Evolutionary conservation across 2,329 filamentous ascomycete species (phyloP).

Genomic region (Colletotrichum trifolii): DNA sequence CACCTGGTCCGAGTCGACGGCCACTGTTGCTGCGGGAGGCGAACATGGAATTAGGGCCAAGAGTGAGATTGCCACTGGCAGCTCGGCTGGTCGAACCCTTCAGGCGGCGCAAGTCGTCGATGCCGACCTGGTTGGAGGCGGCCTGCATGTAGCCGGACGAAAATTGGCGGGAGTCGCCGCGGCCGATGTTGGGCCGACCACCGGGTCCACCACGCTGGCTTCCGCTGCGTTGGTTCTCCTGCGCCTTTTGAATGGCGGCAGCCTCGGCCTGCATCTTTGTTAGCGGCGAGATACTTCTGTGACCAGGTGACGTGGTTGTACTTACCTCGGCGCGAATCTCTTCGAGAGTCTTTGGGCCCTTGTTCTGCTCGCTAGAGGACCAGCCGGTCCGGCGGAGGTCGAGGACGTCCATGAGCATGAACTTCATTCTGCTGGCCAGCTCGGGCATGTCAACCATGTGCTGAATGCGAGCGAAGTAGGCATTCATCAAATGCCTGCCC

Average conservation of each 20-base stretch:
- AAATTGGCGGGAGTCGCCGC: conserved; percentile 89
- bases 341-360: conserved; percentile 96
- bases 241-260: conserved; percentile 81
- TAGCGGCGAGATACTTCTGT: conserved; percentile 37
- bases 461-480: conserved; percentile 91
- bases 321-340: conserved; percentile 86
- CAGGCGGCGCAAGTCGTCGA: conserved; percentile 90
- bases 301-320: not conserved
- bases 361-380: conserved; percentile 88
- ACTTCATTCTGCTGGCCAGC: conserved; percentile 87
- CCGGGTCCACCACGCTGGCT: conserved; percentile 75
- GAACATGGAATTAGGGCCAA: conserved; percentile 90
- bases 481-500: conserved; percentile 87
- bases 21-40: conserved; percentile 92
- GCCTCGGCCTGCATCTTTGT: conserved; percentile 69
- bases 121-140: conserved; percentile 86
- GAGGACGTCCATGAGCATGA: conserved; percentile 96
- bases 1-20: conserved; percentile 80
- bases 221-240: conserved; percentile 69
- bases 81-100: conserved; percentile 70
- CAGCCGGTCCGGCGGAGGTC: conserved; percentile 84
- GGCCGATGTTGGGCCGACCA: conserved; percentile 78
- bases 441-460: conserved; percentile 82
- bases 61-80: conserved; percentile 70
- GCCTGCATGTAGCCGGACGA: conserved; percentile 77